Percentiles rank a stretch among this genome's conserved stretches.
These are phyloP conservation scores for Camptophora hylomeconis DNA, from an alignment of 2,329 filamentous ascomycete species.

Conservation along the genomic window DNA sequence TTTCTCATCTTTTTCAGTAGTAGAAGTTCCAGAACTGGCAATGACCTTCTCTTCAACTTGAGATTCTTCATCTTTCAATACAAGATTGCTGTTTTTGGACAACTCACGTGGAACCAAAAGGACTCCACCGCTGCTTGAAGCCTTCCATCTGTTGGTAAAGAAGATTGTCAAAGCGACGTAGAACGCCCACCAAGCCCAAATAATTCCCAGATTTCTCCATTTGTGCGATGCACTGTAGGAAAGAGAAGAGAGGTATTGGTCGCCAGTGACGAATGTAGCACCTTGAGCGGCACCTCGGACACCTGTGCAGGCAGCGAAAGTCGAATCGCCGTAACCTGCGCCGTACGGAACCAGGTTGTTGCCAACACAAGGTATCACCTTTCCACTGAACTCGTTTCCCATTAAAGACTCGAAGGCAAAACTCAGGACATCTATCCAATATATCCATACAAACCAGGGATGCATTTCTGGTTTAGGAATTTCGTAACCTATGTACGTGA, in stretches of 20 bases:
- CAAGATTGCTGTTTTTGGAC: slow-evolving; percentile 24
- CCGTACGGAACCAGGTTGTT: slow-evolving; percentile 24
- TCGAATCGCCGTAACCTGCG: slow-evolving; percentile 19
- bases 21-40: slow-evolving; percentile 5
- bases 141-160: slow-evolving; percentile 44
- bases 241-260: slow-evolving; percentile 44
- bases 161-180: slow-evolving; percentile 47
- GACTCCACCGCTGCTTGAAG: slow-evolving; percentile 38
- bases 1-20: slow-evolving; percentile 14
- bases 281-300: slow-evolving; percentile 43
- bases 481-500: slow-evolving; percentile 32
- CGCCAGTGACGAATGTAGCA: slow-evolving; percentile 38
- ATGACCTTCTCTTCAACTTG: slow-evolving; percentile 19
- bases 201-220: slow-evolving; percentile 49
- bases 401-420: slow-evolving; percentile 27
- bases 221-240: slow-evolving; percentile 40
- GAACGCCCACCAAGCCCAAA: slow-evolving; percentile 51
- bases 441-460: slow-evolving; percentile 35
- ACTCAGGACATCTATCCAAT: slow-evolving; percentile 27
- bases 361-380: slow-evolving; percentile 24
- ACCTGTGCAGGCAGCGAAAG: slow-evolving; percentile 37
- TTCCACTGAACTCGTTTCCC: slow-evolving; percentile 24
- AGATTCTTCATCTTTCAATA: slow-evolving; percentile 38
- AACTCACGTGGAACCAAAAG: slow-evolving; percentile 52
- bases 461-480: slow-evolving; percentile 37